A percentile compares a stretch with the other conserved stretches of the same genome.
These are phyloP conservation scores for Citrus unshiu DNA, from an alignment of 345 rosid species.

Conservation along the genomic window DNA sequence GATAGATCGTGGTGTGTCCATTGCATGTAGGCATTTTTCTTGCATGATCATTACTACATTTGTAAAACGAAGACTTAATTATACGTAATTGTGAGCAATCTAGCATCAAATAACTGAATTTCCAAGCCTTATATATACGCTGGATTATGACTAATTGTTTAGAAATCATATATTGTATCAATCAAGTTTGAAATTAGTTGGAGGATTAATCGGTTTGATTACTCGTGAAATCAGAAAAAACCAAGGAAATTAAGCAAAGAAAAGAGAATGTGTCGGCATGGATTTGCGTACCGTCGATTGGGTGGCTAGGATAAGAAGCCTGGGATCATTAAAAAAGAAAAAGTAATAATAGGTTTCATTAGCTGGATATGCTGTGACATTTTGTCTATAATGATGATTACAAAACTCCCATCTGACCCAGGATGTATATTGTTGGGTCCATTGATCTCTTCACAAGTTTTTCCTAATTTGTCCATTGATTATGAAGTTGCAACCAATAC, in stretches of 20 bases:
- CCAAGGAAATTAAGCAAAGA: neutral
- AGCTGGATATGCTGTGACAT: slow-evolving; percentile 29
- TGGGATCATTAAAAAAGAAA: neutral
- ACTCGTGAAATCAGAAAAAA: neutral
- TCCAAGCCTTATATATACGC: too few relatives aligned
- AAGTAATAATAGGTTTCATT: neutral
- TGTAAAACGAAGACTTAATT: too few relatives aligned
- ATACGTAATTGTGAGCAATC: too few relatives aligned
- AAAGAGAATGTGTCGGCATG: neutral
- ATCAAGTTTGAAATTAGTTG: neutral
- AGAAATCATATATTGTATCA: neutral
- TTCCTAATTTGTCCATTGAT: slow-evolving; percentile 2
- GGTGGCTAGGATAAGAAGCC: neutral
- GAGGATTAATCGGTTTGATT: neutral
- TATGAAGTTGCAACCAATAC: slow-evolving; percentile 29
- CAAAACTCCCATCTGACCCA: slow-evolving; percentile 18
- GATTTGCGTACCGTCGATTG: neutral
- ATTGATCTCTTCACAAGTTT: neutral
- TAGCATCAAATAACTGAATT: too few relatives aligned
- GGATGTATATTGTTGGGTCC: slow-evolving; percentile 10
- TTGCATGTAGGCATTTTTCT: too few relatives aligned
- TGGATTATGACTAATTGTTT: neutral
- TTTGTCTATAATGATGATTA: slow-evolving; percentile 23
- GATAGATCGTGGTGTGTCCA: too few relatives aligned
- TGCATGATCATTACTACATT: too few relatives aligned